phyloP scores from a whole-genome alignment of 768 basidiomycete genomes.

The Kwoniella europaea region DNA sequence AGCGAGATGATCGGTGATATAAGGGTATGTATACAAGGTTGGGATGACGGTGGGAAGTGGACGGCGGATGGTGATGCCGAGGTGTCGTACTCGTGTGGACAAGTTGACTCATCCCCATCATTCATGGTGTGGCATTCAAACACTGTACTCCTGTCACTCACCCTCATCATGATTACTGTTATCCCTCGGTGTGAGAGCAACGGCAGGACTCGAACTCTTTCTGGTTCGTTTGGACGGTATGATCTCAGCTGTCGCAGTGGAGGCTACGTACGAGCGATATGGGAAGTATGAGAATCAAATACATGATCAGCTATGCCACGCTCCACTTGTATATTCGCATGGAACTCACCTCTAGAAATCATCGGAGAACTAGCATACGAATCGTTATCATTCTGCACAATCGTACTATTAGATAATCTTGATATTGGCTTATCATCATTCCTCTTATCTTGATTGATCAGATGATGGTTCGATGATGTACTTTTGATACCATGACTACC shows the following conservation, averaged over 20 bases:
- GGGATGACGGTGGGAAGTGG: background rate
- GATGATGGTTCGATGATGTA: slow-evolving; percentile 3
- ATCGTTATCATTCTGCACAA: background rate
- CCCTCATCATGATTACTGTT: background rate
- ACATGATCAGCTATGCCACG: slow-evolving; percentile 9
- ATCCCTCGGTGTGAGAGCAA: background rate
- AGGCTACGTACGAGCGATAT: slow-evolving; percentile 2
- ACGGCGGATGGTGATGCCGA: background rate
- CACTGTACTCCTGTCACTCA: background rate
- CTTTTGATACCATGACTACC: background rate
- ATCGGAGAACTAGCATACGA: background rate
- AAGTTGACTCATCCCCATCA: slow-evolving; percentile 2
- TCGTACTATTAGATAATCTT: background rate
- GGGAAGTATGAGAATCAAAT: background rate
- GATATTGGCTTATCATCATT: background rate
- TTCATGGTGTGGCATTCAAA: background rate
- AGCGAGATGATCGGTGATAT: background rate
- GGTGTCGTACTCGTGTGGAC: background rate
- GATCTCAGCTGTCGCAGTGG: slow-evolving; percentile 10
- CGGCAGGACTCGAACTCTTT: background rate
- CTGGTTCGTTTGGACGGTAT: slow-evolving; percentile 9
- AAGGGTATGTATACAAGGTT: background rate
- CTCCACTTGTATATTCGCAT: background rate
- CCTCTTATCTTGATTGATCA: background rate
- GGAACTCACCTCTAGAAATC: slow-evolving; percentile 5